Base-by-base conservation (phyloP, 352 stramenopile species). In the Phytophthora megakarya region DNA sequence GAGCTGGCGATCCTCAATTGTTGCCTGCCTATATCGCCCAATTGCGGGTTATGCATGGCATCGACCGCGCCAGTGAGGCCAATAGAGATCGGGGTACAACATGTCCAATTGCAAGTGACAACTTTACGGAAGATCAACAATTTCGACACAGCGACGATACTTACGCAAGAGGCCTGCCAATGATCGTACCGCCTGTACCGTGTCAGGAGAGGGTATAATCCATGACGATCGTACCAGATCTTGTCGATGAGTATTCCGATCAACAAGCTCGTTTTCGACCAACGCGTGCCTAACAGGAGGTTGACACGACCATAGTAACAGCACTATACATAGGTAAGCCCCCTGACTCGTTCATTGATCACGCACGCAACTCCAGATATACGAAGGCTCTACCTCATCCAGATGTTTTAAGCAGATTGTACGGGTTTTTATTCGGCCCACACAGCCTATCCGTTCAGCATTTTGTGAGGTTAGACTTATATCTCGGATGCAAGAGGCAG, bases 321-420 rank as follows among this genome's bases (percentile, higher is more conserved):
- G 23, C 50, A 0, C 5, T n/a, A 42, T 59, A 42, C 12, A 40
- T 42, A 49, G 50, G 50, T 48, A 49, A 48, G 22, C 9, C 39
- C 32, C 7, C 25, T 16, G 50, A 49, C 30, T 11, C 21, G 6
- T 58, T 48, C 32, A 49, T 59, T 37, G 38, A 59, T 38, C 26
- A 59, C 47, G 50, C 30, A 15, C 37, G 50, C 3, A 59, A 38
- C 37, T 59, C 26, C 7, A 5, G 3, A 1, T 22, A 22, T 15
- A 49, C 38, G 2, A 40, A 59, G 25, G 48, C 49, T n/a, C 13
- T 59, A n/a, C 15, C 37, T 6, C 38, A 49, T 6, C 50, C 50
- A 15, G 50, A 23, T 3, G 28, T 59, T 13, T 2, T 19, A 18
- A 28, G 22, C 6, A 5, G 50, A 1, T 23, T 48, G 8, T 59